These are phyloP conservation scores for Colletotrichum simmondsii DNA, from an alignment of 2,329 filamentous ascomycete species.

Conservation along the genomic window DNA sequence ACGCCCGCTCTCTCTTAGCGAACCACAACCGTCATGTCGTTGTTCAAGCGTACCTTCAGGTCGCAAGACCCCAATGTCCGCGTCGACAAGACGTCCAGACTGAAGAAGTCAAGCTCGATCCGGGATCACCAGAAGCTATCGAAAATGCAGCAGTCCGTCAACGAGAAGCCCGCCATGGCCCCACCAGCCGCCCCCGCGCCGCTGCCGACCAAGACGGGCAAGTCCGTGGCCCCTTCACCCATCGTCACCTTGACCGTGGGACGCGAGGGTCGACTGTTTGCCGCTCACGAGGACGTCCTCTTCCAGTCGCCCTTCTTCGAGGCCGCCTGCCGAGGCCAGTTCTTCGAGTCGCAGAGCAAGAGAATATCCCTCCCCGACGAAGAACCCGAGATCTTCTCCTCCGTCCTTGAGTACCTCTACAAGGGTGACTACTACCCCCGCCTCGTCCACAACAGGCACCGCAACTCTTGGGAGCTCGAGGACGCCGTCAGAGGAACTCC, in stretches of 20 bases:
- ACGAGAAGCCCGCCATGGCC: slow-evolving; percentile 56
- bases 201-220: slow-evolving; percentile 57
- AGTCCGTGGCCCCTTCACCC: slow-evolving; percentile 65
- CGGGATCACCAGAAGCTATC: slow-evolving; percentile 83
- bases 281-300: slow-evolving; percentile 89
- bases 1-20: slow-evolving; percentile 17
- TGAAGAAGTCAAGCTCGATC: slow-evolving; percentile 69
- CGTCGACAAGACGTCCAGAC: slow-evolving; percentile 87
- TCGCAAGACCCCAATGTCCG: slow-evolving; percentile 75
- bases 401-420: slow-evolving; percentile 90
- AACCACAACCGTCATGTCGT: slow-evolving; percentile 62
- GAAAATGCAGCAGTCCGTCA: slow-evolving; percentile 88
- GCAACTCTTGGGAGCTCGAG: slow-evolving; percentile 86
- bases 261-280: slow-evolving; percentile 86
- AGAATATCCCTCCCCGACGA: slow-evolving; percentile 85
- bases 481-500: slow-evolving; percentile 60
- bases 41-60: slow-evolving; percentile 91
- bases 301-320: slow-evolving; percentile 83
- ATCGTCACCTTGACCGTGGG: slow-evolving; percentile 86
- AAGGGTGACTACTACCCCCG: slow-evolving; percentile 94
- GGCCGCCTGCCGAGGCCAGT: slow-evolving; percentile 69
- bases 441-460: slow-evolving; percentile 83
- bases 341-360: slow-evolving; percentile 80
- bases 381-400: slow-evolving; percentile 90
- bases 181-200: slow-evolving; percentile 51